Evolutionary conservation across 2,329 filamentous ascomycete genomes (phyloP).

Genomic region (Colletotrichum simmondsii): DNA sequence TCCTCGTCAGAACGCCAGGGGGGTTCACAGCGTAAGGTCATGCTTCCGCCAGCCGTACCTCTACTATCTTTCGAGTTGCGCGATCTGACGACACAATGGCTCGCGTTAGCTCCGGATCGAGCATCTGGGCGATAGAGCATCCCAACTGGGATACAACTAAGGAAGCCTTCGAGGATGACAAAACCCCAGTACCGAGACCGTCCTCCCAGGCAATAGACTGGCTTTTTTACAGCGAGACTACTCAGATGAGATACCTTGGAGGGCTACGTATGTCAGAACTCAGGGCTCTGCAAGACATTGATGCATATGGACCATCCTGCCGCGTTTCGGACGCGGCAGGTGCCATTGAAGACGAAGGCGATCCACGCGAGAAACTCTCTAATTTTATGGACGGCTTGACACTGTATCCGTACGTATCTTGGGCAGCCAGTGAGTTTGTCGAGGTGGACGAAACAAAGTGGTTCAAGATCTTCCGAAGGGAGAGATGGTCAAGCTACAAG

Average conservation of each 20-base stretch:
- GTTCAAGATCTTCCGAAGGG: slow-evolving; percentile 11
- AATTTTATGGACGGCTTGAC: background rate
- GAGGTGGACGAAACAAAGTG: slow-evolving; percentile 16
- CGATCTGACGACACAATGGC: too few relatives aligned
- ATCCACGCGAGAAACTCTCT: background rate
- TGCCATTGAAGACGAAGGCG: background rate
- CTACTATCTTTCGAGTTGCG: too few relatives aligned
- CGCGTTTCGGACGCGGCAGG: background rate
- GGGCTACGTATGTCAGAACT: background rate
- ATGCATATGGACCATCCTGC: background rate
- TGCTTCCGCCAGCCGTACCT: too few relatives aligned
- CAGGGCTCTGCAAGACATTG: background rate
- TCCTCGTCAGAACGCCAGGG: too few relatives aligned
- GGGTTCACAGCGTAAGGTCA: too few relatives aligned
- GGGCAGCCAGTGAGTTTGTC: slow-evolving; percentile 1
- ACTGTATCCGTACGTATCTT: background rate
- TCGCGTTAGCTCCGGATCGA: background rate
- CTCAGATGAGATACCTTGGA: background rate
- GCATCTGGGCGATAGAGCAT: background rate
- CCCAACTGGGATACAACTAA: background rate
- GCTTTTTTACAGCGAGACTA: background rate
- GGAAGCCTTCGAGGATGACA: background rate
- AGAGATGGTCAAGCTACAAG: background rate
- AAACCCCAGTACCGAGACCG: background rate
- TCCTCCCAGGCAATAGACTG: background rate